phyloP scores from a whole-genome alignment of 371 early-diverging fungal genomes.

The Mucor mucedo region DNA sequence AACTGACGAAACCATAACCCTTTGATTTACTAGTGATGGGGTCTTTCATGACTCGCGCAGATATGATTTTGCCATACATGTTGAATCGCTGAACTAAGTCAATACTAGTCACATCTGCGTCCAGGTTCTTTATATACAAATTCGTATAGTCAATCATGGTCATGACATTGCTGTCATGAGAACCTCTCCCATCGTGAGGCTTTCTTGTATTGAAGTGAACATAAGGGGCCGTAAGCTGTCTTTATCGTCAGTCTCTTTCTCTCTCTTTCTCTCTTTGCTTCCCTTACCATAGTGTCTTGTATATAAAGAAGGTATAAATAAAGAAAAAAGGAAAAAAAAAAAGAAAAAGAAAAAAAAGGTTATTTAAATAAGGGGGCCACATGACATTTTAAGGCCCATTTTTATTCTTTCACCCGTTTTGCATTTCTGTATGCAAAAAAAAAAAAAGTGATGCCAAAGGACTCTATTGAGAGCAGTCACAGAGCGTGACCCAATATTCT shows the following conservation, averaged over 20 bases:
- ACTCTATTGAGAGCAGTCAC: not conserved
- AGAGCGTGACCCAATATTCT: not conserved
- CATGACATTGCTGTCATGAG: conserved; percentile 2
- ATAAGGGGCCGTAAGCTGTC: conserved; percentile 37
- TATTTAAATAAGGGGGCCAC: conserved; percentile 6
- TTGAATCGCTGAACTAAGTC: conserved; percentile 48
- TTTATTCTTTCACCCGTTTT: too few relatives aligned
- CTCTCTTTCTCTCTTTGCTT: not conserved
- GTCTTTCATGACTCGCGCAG: conserved; percentile 82
- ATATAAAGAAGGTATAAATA: conserved; percentile 3
- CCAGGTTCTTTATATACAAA: conserved; percentile 56
- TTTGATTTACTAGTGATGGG: conserved; percentile 76
- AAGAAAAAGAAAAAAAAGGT: conserved; percentile 14
- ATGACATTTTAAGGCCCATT: conserved; percentile 13
- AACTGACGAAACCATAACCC: conserved; percentile 86
- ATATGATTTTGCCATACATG: conserved; percentile 49
- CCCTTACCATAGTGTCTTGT: conserved; percentile 10
- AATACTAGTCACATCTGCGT: conserved; percentile 45
- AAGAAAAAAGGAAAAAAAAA: conserved; percentile 3
- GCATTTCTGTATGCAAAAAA: not conserved
- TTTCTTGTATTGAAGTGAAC: conserved; percentile 17
- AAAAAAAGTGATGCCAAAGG: not conserved
- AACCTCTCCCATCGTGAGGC: not conserved
- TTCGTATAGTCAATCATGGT: conserved; percentile 44
- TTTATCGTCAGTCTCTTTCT: not conserved